Base-by-base conservation (phyloP, 805 yeast species). In the Hanseniaspora nectarophila region DNA sequence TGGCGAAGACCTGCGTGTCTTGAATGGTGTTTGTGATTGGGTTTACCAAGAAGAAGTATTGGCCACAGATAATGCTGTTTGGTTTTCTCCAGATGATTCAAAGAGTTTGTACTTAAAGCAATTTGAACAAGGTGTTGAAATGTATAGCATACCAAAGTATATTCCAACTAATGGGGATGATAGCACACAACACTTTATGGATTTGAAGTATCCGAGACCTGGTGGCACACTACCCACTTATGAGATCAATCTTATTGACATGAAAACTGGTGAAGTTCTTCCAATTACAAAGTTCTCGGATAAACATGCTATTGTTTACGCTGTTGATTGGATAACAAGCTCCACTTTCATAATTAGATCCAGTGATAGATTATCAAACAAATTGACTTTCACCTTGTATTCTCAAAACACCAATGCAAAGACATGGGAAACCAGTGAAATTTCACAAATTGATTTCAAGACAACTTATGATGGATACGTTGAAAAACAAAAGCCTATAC, bases 41-140 rank as follows among this genome's bases (percentile, higher is more conserved):
- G 81, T 84, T 1, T 84, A 84, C 63, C 94, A 85, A 62, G 94
- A 85, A 60, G 95, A 85, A 59, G 85, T 85, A 1, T 65, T 80
- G 12, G 73, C 73, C 0, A 59, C 67, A 15, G 89, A 82, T 56
- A 65, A 63, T 33, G 78, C 83, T 0, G 67, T 83, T 12, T 83
- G 87, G 84, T 84, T 90, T 88, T 68, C 81, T 15, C 81, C 82
- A 1, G 77, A 78, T 56, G 84, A 81, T 56, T 62, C 76, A 1
- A 68, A 68, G 51, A 56, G 83, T 44, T 68, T 81, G 0, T 85
- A 70, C 58, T 72, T 82, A 55, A 73, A 68, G 56, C 71, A 76
- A 21, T 73, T 84, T 58, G 89, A 83, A 56, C 71, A 82, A 0
- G 59, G 69, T 0, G 92, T 84, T 1, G 74, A 73, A 1, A 63